Evolutionary conservation across 2,329 filamentous ascomycete genomes (phyloP).

Genomic region (Pseudophaeomoniella oleicola): DNA sequence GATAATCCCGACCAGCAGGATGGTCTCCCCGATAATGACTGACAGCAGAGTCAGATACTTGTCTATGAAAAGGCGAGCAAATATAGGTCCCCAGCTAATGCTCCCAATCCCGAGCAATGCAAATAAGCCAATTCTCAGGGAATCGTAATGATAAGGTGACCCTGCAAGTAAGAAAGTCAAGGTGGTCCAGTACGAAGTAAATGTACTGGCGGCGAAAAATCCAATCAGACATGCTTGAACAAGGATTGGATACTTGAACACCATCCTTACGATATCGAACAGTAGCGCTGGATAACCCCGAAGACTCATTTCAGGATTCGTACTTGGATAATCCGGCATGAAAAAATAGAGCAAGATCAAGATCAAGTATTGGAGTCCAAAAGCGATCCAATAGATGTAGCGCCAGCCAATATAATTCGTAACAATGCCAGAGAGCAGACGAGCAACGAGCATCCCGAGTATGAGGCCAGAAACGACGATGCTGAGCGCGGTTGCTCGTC

Average conservation of each 20-base stretch:
- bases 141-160: constrained; percentile 52
- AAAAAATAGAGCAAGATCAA: constrained; percentile 51
- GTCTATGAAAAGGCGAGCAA: constrained; percentile 56
- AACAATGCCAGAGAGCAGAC: constrained; percentile 60
- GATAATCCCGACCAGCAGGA: constrained; percentile 46
- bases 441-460: constrained; percentile 61
- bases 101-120: constrained; percentile 60
- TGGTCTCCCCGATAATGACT: constrained; percentile 45
- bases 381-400: constrained; percentile 63
- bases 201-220: constrained; percentile 46
- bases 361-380: constrained; percentile 56
- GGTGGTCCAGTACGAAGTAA: constrained; percentile 60
- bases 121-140: constrained; percentile 61
- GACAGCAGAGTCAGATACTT: constrained; percentile 53
- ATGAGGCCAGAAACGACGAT: constrained; percentile 63
- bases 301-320: constrained; percentile 46
- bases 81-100: constrained; percentile 54
- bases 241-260: constrained; percentile 51
- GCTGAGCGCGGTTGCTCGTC: constrained; percentile 54
- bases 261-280: constrained; percentile 47
- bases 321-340: constrained; percentile 69
- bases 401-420: constrained; percentile 63
- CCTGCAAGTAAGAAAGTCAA: constrained; percentile 64
- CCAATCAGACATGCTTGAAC: constrained; percentile 55
- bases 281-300: constrained; percentile 50